Base-by-base conservation (phyloP, 2,329 filamentous ascomycete genomes). In the Aspergillus tamarii region DNA sequence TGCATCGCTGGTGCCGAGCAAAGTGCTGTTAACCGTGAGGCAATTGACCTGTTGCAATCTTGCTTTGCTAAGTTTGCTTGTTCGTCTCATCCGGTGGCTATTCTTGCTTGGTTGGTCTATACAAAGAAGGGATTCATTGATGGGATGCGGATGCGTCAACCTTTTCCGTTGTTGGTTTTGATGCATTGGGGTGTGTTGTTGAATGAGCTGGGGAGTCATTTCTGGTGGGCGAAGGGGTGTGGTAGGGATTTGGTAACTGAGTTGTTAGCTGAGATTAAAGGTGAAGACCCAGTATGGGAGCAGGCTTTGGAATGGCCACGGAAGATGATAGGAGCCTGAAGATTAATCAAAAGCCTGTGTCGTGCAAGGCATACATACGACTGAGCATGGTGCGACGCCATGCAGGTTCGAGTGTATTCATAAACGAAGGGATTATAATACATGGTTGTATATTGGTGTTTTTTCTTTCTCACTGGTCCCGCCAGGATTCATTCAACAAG, bases 1-100 rank as follows among this genome's bases (percentile, higher is more conserved):
- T 53, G 66, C 5, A 65, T 69, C 1, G 23, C 14, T 16, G 9
- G n/a, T 28, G 46, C 46, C 7, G 46, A 50, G 14, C 2, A 30
- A 4, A 3, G 23, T 28, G 0, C 26, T 26, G 26, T 26, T 50
- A 50, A 50, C 8, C 23, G 23, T 4, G 26, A 50, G 26, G 46
- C 46, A 4, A 71, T 74, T n/a, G 32, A 57, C 0, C 65, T 72
- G 41, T 63, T 76, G 3, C 67, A 66, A 1, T 66, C 71, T 48
- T 75, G 69, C 53, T 76, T 72, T 58, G 61, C 60, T 48, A 72
- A 72, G 30, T 74, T 72, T 48, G 34, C 60, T 1, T 62, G 57
- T 1, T 68, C 67, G 1, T 16, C 66, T n/a, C 46, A 50, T 12
- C 46, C 46, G 2, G 46, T 50, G 14, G 26, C 46, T 50, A 50